phyloP scores from a whole-genome alignment of 1,284 basidiomycete species.

The Ceratobasidium sp. region DNA sequence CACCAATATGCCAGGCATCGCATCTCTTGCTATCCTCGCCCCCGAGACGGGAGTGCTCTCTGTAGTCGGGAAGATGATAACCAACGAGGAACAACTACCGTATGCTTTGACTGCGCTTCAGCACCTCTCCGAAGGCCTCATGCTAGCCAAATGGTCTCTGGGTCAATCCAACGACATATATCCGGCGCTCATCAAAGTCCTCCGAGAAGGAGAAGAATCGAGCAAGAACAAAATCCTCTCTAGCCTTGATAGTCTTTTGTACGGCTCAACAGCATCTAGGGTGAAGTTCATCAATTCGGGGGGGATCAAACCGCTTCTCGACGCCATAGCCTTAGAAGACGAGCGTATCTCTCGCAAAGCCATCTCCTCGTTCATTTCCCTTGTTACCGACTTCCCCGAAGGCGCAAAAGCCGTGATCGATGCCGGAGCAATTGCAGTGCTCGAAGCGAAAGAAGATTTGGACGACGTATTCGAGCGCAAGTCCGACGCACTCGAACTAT shows the following conservation, averaged over 20 bases:
- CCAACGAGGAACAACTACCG: conserved; percentile 8
- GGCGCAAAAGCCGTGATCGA: conserved; percentile 16
- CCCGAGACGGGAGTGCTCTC: conserved; percentile 25
- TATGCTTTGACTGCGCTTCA: not conserved
- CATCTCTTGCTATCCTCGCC: conserved; percentile 21
- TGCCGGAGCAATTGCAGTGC: conserved; percentile 16
- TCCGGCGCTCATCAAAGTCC: conserved; percentile 14
- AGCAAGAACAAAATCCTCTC: not conserved
- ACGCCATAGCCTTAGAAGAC: conserved; percentile 7
- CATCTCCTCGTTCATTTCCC: not conserved
- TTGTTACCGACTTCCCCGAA: conserved; percentile 26
- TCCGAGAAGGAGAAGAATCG: conserved; percentile 20
- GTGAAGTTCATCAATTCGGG: conserved; percentile 20
- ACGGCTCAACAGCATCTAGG: conserved; percentile 11
- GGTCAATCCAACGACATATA: conserved; percentile 26
- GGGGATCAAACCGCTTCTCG: conserved; percentile 25
- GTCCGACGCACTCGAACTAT: not conserved
- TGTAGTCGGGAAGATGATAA: conserved; percentile 11
- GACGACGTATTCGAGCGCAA: not conserved
- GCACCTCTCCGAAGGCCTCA: conserved; percentile 2
- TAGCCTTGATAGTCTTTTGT: conserved; percentile 16
- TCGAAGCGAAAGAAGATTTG: conserved; percentile 13
- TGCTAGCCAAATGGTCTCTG: conserved; percentile 1
- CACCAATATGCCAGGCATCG: conserved; percentile 10
- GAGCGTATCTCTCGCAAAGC: not conserved